phyloP scores from a whole-genome alignment of 1,284 basidiomycete genomes.

The Polyporus tsugae region DNA sequence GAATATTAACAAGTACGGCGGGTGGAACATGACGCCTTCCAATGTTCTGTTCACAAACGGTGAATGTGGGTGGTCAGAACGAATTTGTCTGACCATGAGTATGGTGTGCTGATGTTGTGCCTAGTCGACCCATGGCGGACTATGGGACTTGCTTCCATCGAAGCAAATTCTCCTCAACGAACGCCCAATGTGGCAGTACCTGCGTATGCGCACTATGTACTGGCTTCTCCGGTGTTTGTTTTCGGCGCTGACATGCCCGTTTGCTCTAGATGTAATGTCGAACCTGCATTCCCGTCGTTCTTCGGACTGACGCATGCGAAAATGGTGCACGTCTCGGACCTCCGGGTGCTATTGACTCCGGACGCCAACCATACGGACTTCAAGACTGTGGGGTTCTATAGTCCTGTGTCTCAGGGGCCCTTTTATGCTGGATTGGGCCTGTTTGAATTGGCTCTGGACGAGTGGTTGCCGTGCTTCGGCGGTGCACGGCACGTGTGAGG shows the following conservation, averaged over 20 bases:
- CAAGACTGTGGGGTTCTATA: slow-evolving; percentile 59
- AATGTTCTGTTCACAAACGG: slow-evolving; percentile 59
- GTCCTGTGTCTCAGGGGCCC: slow-evolving; percentile 53
- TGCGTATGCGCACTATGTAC: too few species aligned
- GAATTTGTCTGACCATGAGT: neutral
- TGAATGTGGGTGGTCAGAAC: slow-evolving; percentile 48
- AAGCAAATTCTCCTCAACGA: slow-evolving; percentile 54
- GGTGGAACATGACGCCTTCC: slow-evolving; percentile 58
- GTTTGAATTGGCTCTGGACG: slow-evolving; percentile 55
- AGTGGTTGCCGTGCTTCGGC: slow-evolving; percentile 57
- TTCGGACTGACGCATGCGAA: slow-evolving; percentile 55
- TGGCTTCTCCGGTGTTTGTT: neutral
- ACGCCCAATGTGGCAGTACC: slow-evolving; percentile 49
- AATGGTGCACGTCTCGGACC: slow-evolving; percentile 59
- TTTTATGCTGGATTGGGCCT: slow-evolving; percentile 55
- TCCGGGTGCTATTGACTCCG: slow-evolving; percentile 54
- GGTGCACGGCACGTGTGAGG: neutral
- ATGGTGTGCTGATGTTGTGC: neutral
- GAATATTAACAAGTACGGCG: slow-evolving; percentile 57
- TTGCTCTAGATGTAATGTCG: slow-evolving; percentile 48
- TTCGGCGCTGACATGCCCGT: neutral
- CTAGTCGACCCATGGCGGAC: slow-evolving; percentile 63
- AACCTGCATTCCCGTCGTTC: slow-evolving; percentile 47
- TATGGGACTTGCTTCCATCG: slow-evolving; percentile 59
- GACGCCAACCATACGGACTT: slow-evolving; percentile 58